Base-by-base conservation (phyloP, 768 basidiomycete genomes). In the Leccinum longicurvipes region DNA sequence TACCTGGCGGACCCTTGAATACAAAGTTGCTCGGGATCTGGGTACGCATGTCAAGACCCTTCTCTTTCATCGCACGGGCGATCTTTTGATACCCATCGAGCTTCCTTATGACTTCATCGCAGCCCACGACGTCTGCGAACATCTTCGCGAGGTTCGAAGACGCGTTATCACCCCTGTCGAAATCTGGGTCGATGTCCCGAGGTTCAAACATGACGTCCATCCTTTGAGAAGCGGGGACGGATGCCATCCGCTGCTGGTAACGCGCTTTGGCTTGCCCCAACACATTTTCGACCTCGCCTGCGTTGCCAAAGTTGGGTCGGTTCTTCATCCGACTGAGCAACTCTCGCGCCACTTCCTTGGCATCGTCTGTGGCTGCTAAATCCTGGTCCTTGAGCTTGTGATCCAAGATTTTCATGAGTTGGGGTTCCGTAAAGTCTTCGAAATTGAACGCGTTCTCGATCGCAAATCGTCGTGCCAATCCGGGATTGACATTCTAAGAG, bases 1-100 rank as follows among this genome's bases (percentile, higher is more conserved):
- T 32, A 85, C 82, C 86, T 62, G 87, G 87, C 3, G 87, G 87
- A 0, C 87, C 87, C 60, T 85, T 87, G 76, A 89, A 88, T 2
- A 89, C 75, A 50, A 87, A 89, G 44, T 76, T 77, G 9, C 71
- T 87, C 1, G 87, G 86, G 21, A 88, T 79, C 29, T 76, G 73
- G 1, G 78, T 72, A 4, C 79, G 75, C 34, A 75, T 68, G 53
- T 85, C 79, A 28, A 74, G 63, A 1, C 75, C 75, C 23, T 71
- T 67, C 8, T 60, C 62, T 61, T 80, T 81, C 68, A 78, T 74
- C 19, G 61, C 67, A 9, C 60, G 62, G 2, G 82, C 80, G 17
- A 83, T 77, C 53, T 75, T 71, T 65, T 88, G 87, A 56, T 79
- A 86, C 6, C 70, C 61, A 3, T 66, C 63, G 4, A 89, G 72